Evolutionary conservation across 148 eudicot genomes (phyloP).

Genomic region (Arctostaphylos glauca): DNA sequence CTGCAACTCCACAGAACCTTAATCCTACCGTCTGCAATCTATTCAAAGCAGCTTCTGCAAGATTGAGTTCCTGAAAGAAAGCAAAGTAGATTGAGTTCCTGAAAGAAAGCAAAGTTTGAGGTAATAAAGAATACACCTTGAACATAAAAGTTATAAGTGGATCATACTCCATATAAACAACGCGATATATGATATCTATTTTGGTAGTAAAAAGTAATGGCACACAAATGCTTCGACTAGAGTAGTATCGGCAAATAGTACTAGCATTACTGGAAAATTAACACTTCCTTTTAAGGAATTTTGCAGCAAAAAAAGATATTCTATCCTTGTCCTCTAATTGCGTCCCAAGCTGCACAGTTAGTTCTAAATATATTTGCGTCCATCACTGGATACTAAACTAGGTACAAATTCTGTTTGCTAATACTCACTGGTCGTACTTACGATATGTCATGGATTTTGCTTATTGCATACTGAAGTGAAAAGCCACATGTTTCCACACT

Average conservation of each 20-base stretch:
- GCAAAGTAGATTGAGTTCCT: slow-evolving; percentile 67
- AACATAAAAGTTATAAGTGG: not conserved
- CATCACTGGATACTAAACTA: no score
- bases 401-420: no score
- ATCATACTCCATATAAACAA: not conserved
- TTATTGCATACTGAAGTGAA: not conserved
- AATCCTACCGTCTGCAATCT: slow-evolving; percentile 86
- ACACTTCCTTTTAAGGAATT: not conserved
- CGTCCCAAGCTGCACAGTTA: not conserved
- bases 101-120: slow-evolving; percentile 19
- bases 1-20: slow-evolving; percentile 83
- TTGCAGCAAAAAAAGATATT: not conserved
- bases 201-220: not conserved
- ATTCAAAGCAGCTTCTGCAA: slow-evolving; percentile 78
- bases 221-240: not conserved
- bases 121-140: not conserved
- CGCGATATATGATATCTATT: no score
- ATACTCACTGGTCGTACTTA: not conserved
- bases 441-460: not conserved
- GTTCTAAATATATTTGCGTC: not conserved
- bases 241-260: not conserved
- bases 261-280: not conserved
- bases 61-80: slow-evolving; percentile 67
- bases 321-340: not conserved
- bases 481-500: not conserved